phyloP scores from a whole-genome alignment of 208 protist species.

The Leishmania amazonensis region DNA sequence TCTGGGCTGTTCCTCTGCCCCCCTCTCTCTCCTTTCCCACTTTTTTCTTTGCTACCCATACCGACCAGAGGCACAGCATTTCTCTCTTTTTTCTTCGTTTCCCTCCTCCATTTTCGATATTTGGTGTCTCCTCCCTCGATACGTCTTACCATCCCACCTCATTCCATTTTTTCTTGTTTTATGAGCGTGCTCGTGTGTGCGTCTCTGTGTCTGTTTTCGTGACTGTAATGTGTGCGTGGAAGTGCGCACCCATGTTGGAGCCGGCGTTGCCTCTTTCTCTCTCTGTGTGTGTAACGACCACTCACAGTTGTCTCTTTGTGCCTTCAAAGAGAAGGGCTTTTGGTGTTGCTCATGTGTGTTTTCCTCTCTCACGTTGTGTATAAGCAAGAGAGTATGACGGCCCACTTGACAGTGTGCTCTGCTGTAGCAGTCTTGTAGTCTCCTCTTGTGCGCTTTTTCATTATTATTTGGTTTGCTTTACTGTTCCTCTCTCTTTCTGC shows the following conservation, averaged over 20 bases:
- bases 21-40: not conserved
- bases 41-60: not conserved
- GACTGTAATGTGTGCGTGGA: not conserved
- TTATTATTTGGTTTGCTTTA: slow-evolving; percentile 12
- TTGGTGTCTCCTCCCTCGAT: not conserved
- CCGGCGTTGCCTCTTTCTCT: not conserved
- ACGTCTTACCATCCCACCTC: not conserved
- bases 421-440: not conserved
- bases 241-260: not conserved
- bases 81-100: not conserved
- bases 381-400: not conserved
- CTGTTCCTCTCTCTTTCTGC: slow-evolving; percentile 17
- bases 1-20: not conserved
- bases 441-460: not conserved
- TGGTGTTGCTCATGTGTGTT: slow-evolving; percentile 1
- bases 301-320: slow-evolving; percentile 1
- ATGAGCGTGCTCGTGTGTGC: not conserved
- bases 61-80: not conserved
- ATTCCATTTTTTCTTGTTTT: slow-evolving; percentile 1
- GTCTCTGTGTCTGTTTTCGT: not conserved
- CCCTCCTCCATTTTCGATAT: not conserved
- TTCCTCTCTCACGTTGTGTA: slow-evolving; percentile 1
- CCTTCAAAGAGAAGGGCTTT: not conserved
- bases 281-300: not conserved
- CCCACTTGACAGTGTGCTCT: not conserved